These are phyloP conservation scores for Neopestalotiopsis clavispora DNA, from an alignment of 2,329 filamentous ascomycete genomes.

Conservation along the genomic window DNA sequence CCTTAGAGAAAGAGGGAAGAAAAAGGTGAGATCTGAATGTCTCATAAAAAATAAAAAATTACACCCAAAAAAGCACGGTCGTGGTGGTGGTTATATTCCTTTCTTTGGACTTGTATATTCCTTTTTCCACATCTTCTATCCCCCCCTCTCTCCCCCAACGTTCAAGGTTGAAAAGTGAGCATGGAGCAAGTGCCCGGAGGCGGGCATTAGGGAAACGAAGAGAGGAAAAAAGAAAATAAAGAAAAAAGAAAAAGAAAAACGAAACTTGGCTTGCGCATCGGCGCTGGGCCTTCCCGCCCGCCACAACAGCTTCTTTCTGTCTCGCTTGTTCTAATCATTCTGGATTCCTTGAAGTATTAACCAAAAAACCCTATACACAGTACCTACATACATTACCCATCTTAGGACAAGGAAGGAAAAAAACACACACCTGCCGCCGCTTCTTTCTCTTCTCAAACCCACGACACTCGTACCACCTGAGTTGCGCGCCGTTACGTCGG, in stretches of 20 bases:
- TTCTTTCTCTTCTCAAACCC: background rate
- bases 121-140: background rate
- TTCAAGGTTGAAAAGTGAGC: background rate
- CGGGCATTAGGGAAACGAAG: background rate
- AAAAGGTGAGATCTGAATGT: slow-evolving; percentile 16
- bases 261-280: background rate
- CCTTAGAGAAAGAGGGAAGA: background rate
- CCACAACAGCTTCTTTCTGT: slow-evolving; percentile 10
- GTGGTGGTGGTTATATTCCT: slow-evolving; percentile 3
- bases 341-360: background rate
- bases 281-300: slow-evolving; percentile 10
- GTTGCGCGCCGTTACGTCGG: slow-evolving; percentile 9
- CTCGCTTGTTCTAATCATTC: slow-evolving; percentile 11
- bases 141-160: background rate
- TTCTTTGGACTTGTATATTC: background rate
- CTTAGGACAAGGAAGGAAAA: background rate
- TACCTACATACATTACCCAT: background rate
- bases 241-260: slow-evolving; percentile 5
- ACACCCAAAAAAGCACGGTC: background rate
- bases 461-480: slow-evolving; percentile 1
- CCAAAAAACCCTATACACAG: background rate
- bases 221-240: slow-evolving; percentile 6
- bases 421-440: background rate
- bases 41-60: slow-evolving; percentile 11
- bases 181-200: background rate